These are phyloP conservation scores for Simplicillium sp. DNA, from an alignment of 2,329 filamentous ascomycete genomes.

Conservation along the genomic window DNA sequence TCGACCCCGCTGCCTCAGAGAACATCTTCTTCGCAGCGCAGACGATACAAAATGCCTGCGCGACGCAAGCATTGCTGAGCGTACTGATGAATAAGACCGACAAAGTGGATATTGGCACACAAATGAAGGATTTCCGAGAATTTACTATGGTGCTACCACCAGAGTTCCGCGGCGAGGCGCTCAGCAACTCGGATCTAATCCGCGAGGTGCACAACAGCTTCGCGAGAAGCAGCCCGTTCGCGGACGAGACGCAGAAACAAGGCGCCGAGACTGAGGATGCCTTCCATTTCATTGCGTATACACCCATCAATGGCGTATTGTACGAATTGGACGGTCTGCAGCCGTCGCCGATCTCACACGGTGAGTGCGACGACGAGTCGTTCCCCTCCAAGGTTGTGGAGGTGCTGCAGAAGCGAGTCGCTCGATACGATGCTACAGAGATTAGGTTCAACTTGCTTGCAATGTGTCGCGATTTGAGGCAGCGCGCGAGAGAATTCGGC, in stretches of 20 bases:
- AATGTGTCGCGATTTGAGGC: constrained; percentile 75
- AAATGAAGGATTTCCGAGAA: constrained; percentile 71
- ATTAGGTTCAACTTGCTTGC: constrained; percentile 95
- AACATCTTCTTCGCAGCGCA: constrained; percentile 89
- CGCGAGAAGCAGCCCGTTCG: constrained; percentile 79
- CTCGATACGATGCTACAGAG: constrained; percentile 74
- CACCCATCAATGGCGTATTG: constrained; percentile 64
- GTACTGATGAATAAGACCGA: constrained; percentile 79
- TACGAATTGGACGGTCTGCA: constrained; percentile 96
- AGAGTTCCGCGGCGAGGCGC: constrained; percentile 54
- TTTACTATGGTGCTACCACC: constrained; percentile 79
- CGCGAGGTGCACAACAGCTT: constrained; percentile 84
- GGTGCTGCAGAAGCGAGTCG: constrained; percentile 78
- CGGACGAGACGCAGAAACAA: constrained; percentile 74
- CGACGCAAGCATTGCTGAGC: constrained; percentile 87
- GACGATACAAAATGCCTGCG: constrained; percentile 97
- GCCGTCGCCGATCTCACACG: constrained; percentile 85
- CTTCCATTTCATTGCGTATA: constrained; percentile 97
- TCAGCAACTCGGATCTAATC: constrained; percentile 57
- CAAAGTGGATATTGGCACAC: constrained; percentile 60
- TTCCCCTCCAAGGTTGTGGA: constrained; percentile 77
- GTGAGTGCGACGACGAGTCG: constrained; percentile 55
- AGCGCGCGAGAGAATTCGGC: constrained; percentile 69
- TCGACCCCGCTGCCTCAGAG: constrained; percentile 66
- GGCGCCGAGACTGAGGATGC: constrained; percentile 71